phyloP scores from a whole-genome alignment of 805 yeast genomes.

The Myxozyma melibiosi region DNA sequence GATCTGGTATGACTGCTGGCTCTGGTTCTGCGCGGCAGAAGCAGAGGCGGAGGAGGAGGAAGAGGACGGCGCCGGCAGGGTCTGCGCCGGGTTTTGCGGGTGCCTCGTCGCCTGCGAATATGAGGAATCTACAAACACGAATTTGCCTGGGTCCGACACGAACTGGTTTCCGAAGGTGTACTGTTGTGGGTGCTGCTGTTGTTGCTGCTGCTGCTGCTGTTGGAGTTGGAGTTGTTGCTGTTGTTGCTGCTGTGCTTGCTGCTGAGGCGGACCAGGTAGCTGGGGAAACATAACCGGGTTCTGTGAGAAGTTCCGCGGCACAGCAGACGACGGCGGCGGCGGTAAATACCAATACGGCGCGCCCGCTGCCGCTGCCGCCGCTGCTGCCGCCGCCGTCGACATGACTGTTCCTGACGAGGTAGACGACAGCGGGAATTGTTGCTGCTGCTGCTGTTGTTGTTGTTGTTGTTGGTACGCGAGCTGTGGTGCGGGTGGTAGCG shows the following conservation, averaged over 20 bases:
- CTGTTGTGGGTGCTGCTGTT: slow-evolving; percentile 12
- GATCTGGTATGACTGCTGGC: no score
- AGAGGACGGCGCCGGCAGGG: no score
- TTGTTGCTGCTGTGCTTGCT: background rate
- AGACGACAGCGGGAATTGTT: no score
- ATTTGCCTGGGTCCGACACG: no score
- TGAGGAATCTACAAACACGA: no score
- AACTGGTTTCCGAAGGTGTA: background rate
- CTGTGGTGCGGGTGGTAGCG: background rate
- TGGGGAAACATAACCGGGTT: background rate
- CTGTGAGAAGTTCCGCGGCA: background rate
- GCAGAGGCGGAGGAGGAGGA: no score
- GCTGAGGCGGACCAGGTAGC: background rate
- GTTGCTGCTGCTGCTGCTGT: background rate
- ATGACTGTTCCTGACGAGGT: no score
- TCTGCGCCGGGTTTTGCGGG: no score
- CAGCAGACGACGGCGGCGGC: slow-evolving; percentile 2
- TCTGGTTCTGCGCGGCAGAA: no score
- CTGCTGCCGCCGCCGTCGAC: no score
- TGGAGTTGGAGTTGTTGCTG: background rate
- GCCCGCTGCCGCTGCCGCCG: background rate
- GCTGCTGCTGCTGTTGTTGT: no score
- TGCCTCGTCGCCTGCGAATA: no score
- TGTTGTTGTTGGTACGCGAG: background rate
- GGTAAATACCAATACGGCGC: background rate